phyloP scores from a whole-genome alignment of 495 filamentous ascomycete species.

The Umbilicaria muhlenbergii region DNA sequence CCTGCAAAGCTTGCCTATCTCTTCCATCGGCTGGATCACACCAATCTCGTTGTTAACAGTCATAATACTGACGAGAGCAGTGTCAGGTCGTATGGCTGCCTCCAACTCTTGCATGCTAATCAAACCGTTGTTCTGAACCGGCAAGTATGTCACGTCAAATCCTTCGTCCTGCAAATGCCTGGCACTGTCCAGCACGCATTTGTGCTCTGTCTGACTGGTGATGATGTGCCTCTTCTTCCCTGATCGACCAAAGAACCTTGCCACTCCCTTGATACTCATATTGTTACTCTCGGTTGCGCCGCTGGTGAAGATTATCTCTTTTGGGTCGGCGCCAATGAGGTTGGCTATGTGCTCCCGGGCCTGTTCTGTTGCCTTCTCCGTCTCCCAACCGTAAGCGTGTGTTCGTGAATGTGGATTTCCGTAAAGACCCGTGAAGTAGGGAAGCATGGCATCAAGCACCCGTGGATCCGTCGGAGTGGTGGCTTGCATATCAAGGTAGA shows the following conservation, averaged over 20 bases:
- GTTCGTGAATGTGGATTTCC: constrained; percentile 96
- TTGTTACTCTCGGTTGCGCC: constrained; percentile 98
- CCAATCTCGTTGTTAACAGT: constrained; percentile 99
- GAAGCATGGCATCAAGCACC: constrained; percentile 92
- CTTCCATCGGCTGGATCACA: constrained; percentile 85
- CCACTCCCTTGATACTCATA: constrained; percentile 98
- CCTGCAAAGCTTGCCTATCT: constrained; percentile 87
- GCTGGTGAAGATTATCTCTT: constrained; percentile 97
- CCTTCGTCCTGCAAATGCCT: constrained; percentile 94
- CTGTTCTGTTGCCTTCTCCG: constrained; percentile 79
- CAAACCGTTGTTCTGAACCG: constrained; percentile 71
- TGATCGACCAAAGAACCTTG: constrained; percentile 77
- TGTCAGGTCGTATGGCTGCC: constrained; percentile 80
- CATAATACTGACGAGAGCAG: constrained; percentile 89
- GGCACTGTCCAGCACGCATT: constrained; percentile 95
- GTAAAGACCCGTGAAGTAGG: constrained; percentile 83
- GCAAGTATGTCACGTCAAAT: constrained; percentile 88
- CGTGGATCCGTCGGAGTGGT: constrained; percentile 93
- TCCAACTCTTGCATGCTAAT: constrained; percentile 77
- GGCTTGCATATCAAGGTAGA: constrained; percentile 97
- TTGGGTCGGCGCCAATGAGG: constrained; percentile 84
- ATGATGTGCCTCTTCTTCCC: constrained; percentile 98
- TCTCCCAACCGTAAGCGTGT: constrained; percentile 98
- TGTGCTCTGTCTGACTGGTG: constrained; percentile 95
- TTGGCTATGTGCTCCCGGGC: constrained; percentile 70